Evolutionary conservation across 192 early-diverging fungal species (phyloP).

Genomic region (Backusella luteola): DNA sequence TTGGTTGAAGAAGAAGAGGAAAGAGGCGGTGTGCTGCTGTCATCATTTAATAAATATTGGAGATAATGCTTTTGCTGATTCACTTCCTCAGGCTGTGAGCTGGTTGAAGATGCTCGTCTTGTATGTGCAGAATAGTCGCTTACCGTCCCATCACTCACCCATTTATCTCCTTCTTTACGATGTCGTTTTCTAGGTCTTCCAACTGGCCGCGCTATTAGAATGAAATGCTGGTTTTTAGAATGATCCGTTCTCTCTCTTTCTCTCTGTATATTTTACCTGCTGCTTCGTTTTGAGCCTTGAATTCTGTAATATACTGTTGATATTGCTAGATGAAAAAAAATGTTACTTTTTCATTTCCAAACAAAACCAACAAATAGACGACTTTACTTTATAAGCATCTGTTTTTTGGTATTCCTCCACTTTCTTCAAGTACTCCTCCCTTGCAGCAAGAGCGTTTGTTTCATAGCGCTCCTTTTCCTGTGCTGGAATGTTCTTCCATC

Average conservation of each 20-base stretch:
- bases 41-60: constrained; percentile 17
- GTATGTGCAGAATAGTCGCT: not conserved
- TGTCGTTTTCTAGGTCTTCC: constrained; percentile 30
- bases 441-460: constrained; percentile 20
- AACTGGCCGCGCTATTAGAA: constrained; percentile 18
- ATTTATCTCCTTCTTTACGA: not conserved
- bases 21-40: not conserved
- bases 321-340: constrained; percentile 20
- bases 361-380: not conserved
- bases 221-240: not conserved
- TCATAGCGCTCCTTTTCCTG: constrained; percentile 36
- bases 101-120: not conserved
- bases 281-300: constrained; percentile 39
- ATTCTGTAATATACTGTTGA: constrained; percentile 40
- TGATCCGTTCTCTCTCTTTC: not conserved
- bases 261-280: constrained; percentile 12
- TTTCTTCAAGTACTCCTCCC: constrained; percentile 34
- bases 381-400: constrained; percentile 32
- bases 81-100: not conserved
- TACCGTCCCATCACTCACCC: not conserved
- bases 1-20: not conserved
- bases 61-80: constrained; percentile 13
- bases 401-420: constrained; percentile 38
- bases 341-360: not conserved
- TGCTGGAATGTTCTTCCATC: constrained; percentile 40